Evolutionary conservation across 345 rosid genomes (phyloP).

Genomic region (Syzygium jambos): DNA sequence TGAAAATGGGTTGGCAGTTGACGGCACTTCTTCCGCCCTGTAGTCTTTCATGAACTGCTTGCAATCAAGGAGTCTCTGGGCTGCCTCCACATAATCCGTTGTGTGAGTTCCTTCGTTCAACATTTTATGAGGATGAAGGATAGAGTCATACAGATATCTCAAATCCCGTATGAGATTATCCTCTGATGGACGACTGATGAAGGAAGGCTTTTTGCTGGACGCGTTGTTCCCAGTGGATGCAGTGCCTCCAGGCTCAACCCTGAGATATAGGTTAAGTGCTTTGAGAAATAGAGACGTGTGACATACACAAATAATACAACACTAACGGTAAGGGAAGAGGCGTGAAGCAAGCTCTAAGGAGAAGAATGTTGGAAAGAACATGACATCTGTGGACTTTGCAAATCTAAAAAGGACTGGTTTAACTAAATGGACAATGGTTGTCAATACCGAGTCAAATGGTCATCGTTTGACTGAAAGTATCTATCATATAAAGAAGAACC

Average conservation of each 20-base stretch:
- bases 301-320: not conserved
- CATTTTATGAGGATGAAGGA: constrained; percentile 37
- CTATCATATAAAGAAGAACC: not conserved
- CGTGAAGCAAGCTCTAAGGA: not conserved
- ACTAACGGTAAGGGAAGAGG: not conserved
- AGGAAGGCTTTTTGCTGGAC: constrained; percentile 6
- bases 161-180: constrained; percentile 41
- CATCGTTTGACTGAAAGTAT: not conserved
- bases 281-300: not conserved
- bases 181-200: constrained; percentile 22
- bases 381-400: not conserved
- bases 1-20: not conserved
- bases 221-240: not conserved
- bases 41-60: constrained; percentile 64
- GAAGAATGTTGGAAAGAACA: not conserved
- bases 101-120: constrained; percentile 15
- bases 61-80: constrained; percentile 61
- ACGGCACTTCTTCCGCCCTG: constrained; percentile 9
- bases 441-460: not conserved
- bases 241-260: constrained; percentile 39
- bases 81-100: constrained; percentile 21
- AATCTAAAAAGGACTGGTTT: not conserved
- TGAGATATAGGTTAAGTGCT: constrained; percentile 14
- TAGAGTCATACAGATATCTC: constrained; percentile 26
- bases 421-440: not conserved